Evolutionary conservation across 2,329 filamentous ascomycete genomes (phyloP).

Genomic region (Colletotrichum simmondsii): DNA sequence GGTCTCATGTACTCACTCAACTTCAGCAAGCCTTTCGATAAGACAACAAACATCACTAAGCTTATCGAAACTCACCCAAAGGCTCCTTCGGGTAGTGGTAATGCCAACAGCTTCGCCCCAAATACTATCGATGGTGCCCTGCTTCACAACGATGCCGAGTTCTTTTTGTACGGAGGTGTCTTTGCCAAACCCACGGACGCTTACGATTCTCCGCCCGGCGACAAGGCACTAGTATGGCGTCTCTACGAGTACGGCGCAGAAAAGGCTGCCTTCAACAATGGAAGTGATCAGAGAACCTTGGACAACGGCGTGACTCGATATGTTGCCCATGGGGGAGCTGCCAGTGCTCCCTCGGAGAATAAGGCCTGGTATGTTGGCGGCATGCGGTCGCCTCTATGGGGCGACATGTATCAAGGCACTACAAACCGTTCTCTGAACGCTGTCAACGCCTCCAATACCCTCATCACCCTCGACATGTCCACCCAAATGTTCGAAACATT

Average conservation of each 20-base stretch:
- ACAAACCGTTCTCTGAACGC: constrained; percentile 50
- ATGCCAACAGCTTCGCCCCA: constrained; percentile 63
- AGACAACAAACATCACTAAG: constrained; percentile 61
- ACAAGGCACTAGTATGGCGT: constrained; percentile 63
- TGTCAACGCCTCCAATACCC: constrained; percentile 58
- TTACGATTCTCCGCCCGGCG: constrained; percentile 49
- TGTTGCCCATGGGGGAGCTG: constrained; percentile 71
- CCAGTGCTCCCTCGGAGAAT: constrained; percentile 75
- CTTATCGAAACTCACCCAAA: constrained; percentile 63
- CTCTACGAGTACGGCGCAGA: constrained; percentile 61
- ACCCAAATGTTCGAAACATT: constrained; percentile 62
- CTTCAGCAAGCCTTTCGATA: constrained; percentile 66
- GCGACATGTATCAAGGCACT: constrained; percentile 55
- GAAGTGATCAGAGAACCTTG: constrained; percentile 53
- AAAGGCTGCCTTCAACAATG: constrained; percentile 40
- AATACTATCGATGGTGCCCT: constrained; percentile 72
- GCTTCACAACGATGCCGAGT: constrained; percentile 72
- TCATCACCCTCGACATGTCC: constrained; percentile 72
- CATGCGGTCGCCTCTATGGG: constrained; percentile 60
- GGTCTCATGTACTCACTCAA: constrained; percentile 69
- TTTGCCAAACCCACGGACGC: constrained; percentile 49
- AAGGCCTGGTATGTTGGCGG: constrained; percentile 79
- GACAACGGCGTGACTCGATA: constrained; percentile 65
- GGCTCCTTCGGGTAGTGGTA: constrained; percentile 56
- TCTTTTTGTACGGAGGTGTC: constrained; percentile 71